Base-by-base conservation (phyloP, 2,329 filamentous ascomycete species). In the Pseudocercospora eumusae region DNA sequence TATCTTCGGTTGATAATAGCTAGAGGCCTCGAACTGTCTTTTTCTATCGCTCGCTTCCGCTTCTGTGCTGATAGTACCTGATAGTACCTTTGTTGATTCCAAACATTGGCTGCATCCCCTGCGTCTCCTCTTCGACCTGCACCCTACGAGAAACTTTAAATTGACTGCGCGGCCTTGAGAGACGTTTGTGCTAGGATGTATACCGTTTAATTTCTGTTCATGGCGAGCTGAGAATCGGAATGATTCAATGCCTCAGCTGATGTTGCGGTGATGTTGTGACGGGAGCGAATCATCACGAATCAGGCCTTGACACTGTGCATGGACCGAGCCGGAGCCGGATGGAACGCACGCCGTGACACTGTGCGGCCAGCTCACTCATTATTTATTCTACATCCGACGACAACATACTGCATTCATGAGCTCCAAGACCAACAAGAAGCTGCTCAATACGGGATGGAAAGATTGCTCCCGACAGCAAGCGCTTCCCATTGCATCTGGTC, bases 251-350 rank as follows among this genome's bases (percentile, higher is more conserved):
- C n/a, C n/a, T n/a, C n/a, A n/a, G n/a, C n/a, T n/a, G n/a, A n/a
- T n/a, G n/a, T n/a, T n/a, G n/a, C n/a, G n/a, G n/a, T n/a, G 21
- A 25, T 25, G 21, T 25, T 47, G 44, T 20, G 36, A 40, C 23
- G 44, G 25, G 21, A 28, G 47, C 47, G 15, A n/a, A 23, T 52
- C 21, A 27, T 52, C 47, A 31, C 15, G 8, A n/a, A 25, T 9
- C 10, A 23, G 18, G 18, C 23, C 44, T 10, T 47, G 44, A 13
- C 20, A 21, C 23, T 40, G n/a, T 8, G 36, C 36, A 40, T 52
- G 21, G 18, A 52, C 47, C 25, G 47, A 52, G 21, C 21, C 47
- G 47, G 47, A 52, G 21, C 21, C 47, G 47, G 47, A 52, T 52
- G 47, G 21, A 31, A 15, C 20, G 47, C 47, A 27, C 23, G 47